Conservation (phyloP, 495 filamentous ascomycete species). For the Aspergillus incahuasiensis region DNA sequence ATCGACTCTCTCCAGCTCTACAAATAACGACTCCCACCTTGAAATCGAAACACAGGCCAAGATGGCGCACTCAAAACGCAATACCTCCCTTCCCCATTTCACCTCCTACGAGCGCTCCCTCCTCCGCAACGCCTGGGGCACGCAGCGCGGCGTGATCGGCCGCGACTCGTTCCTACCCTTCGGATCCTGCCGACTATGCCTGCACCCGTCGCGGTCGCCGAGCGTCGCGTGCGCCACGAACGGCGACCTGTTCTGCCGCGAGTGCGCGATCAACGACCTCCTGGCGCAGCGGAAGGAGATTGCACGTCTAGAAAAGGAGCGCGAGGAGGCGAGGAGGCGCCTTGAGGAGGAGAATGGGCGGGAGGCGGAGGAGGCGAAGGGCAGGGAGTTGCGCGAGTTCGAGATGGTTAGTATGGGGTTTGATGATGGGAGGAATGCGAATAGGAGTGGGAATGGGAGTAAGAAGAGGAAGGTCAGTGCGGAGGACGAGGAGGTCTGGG, state of each 20-base stretch:
- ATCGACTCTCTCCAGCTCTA: background rate
- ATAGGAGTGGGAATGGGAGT: too few species aligned
- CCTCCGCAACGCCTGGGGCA: slow-evolving; percentile 74
- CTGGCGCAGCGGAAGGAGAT: slow-evolving; percentile 91
- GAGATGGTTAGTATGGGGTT: slow-evolving; percentile 43
- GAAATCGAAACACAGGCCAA: background rate
- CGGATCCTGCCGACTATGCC: slow-evolving; percentile 82
- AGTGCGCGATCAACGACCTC: slow-evolving; percentile 89
- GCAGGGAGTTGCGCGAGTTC: slow-evolving; percentile 35
- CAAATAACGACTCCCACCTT: background rate
- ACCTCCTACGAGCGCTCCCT: slow-evolving; percentile 85
- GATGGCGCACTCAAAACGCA: slow-evolving; percentile 68
- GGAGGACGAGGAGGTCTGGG: slow-evolving; percentile 21
- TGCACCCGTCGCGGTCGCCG: slow-evolving; percentile 76
- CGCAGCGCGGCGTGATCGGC: slow-evolving; percentile 76
- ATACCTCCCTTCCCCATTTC: slow-evolving; percentile 94
- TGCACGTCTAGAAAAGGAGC: slow-evolving; percentile 67
- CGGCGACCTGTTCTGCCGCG: slow-evolving; percentile 94
- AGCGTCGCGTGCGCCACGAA: slow-evolving; percentile 71
- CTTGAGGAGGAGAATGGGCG: slow-evolving; percentile 39
- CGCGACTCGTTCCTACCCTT: slow-evolving; percentile 94
- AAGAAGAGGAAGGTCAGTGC: slow-evolving; percentile 23
- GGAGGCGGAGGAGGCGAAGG: slow-evolving; percentile 30
- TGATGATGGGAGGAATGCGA: slow-evolving; percentile 20
- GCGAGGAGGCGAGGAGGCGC: slow-evolving; percentile 47